Conservation (phyloP, 2,329 filamentous ascomycete species). For the Ceratocystis cubensis region DNA sequence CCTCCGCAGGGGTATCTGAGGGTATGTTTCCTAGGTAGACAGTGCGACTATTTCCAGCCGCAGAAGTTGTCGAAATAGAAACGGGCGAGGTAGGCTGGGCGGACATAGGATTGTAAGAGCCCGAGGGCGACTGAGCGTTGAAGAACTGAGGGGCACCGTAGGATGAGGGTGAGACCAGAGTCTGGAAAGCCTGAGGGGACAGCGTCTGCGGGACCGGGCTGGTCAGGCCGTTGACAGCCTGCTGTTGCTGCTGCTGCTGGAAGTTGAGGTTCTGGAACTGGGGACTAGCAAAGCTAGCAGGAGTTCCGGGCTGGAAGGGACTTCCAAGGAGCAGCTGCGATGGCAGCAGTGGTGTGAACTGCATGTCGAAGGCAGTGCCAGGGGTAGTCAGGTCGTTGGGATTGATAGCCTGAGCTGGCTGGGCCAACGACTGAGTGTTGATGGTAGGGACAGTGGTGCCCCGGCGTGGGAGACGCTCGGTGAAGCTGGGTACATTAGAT, state of each 20-base stretch:
- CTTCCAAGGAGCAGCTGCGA: slow-evolving; percentile 90
- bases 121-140: slow-evolving; percentile 75
- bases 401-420: slow-evolving; percentile 33
- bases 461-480: slow-evolving; percentile 73
- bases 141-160: slow-evolving; percentile 74
- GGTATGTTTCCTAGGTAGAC: slow-evolving; percentile 97
- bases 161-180: slow-evolving; percentile 72
- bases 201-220: slow-evolving; percentile 68
- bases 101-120: slow-evolving; percentile 48
- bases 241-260: slow-evolving; percentile 49
- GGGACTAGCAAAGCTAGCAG: slow-evolving; percentile 75
- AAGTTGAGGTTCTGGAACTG: slow-evolving; percentile 78
- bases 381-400: slow-evolving; percentile 69
- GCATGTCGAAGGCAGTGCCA: slow-evolving; percentile 88
- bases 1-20: slow-evolving; percentile 91
- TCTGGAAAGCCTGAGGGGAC: slow-evolving; percentile 72
- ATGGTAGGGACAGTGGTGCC: slow-evolving; percentile 76
- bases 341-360: slow-evolving; percentile 90
- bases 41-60: slow-evolving; percentile 85
- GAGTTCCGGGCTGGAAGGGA: slow-evolving; percentile 91
- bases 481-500: slow-evolving; percentile 74
- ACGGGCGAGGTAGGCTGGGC: slow-evolving; percentile 61
- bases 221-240: slow-evolving; percentile 49
- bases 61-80: slow-evolving; percentile 62
- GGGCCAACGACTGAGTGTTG: slow-evolving; percentile 63